A percentile compares a stretch with the other conserved stretches of the same genome.
Conservation (phyloP, 805 yeast species). For the Tetrapisispora taiwanensis region DNA sequence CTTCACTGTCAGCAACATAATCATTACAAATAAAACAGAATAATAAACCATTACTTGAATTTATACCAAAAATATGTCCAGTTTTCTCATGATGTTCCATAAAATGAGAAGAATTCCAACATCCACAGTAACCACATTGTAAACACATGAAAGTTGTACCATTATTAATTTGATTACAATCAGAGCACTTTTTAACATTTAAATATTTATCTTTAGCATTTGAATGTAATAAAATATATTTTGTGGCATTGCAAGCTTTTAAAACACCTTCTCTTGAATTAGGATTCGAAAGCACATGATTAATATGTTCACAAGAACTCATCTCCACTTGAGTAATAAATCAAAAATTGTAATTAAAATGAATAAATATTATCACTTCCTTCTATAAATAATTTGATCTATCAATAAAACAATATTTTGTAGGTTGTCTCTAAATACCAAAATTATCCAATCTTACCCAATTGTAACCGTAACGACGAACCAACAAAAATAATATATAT, state of each 20-base stretch:
- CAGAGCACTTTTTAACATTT: conserved; percentile 21
- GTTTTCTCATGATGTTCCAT: conserved; percentile 35
- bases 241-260: conserved; percentile 21
- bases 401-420: no score
- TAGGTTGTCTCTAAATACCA: no score
- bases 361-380: no score
- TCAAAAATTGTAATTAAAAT: no score
- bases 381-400: no score
- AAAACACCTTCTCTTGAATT: conserved; percentile 21
- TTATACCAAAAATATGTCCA: conserved; percentile 56
- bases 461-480: no score
- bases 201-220: conserved; percentile 12
- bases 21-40: conserved; percentile 74
- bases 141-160: conserved; percentile 50
- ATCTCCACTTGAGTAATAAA: conserved; percentile 13
- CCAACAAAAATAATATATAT: no score
- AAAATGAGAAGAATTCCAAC: conserved; percentile 44
- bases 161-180: conserved; percentile 22
- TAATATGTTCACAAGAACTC: conserved; percentile 23
- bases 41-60: conserved; percentile 54
- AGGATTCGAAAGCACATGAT: conserved; percentile 27
- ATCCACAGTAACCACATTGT: conserved; percentile 71
- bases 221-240: conserved; percentile 17
- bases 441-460: no score
- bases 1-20: conserved; percentile 50